These are phyloP conservation scores for Sarocladium oryzae DNA, from an alignment of 2,329 filamentous ascomycete species.

Conservation along the genomic window DNA sequence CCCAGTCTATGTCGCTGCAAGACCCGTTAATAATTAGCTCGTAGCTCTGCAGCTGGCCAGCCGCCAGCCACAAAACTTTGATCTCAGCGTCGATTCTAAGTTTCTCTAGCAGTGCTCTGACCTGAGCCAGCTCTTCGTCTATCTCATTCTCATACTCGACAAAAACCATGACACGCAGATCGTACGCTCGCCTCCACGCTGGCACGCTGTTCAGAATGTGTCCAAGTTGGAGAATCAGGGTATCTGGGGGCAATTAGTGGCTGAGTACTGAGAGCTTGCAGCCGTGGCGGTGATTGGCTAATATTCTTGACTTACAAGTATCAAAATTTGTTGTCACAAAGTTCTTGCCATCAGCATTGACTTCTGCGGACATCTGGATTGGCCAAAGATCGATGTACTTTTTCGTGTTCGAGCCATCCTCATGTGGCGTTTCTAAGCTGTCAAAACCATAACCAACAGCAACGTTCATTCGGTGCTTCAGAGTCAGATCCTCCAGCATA, in stretches of 20 bases:
- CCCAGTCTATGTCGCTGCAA: slow-evolving; percentile 44
- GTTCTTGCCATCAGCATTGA: slow-evolving; percentile 59
- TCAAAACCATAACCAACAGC: slow-evolving; percentile 80
- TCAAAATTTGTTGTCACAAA: slow-evolving; percentile 85
- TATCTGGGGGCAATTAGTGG: slow-evolving; percentile 36
- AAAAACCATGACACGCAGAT: slow-evolving; percentile 73
- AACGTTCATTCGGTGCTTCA: slow-evolving; percentile 75
- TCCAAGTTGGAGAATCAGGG: slow-evolving; percentile 78
- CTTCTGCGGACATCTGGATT: slow-evolving; percentile 86
- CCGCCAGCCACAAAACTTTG: slow-evolving; percentile 74
- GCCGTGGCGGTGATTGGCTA: no score
- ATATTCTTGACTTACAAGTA: slow-evolving; percentile 67
- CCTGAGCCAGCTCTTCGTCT: slow-evolving; percentile 66
- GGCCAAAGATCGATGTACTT: slow-evolving; percentile 86
- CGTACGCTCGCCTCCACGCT: slow-evolving; percentile 69
- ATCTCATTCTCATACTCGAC: slow-evolving; percentile 85
- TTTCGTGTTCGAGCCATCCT: slow-evolving; percentile 53
- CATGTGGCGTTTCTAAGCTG: slow-evolving; percentile 62
- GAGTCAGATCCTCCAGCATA: slow-evolving; percentile 72
- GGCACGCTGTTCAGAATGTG: slow-evolving; percentile 79
- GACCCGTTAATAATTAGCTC: slow-evolving; percentile 72
- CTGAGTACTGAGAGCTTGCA: neutral
- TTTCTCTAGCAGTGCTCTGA: slow-evolving; percentile 70
- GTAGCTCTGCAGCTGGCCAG: slow-evolving; percentile 65
- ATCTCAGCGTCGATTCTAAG: slow-evolving; percentile 75